phyloP scores from a whole-genome alignment of 2,329 filamentous ascomycete species.

The Periconia macrospinosa region DNA sequence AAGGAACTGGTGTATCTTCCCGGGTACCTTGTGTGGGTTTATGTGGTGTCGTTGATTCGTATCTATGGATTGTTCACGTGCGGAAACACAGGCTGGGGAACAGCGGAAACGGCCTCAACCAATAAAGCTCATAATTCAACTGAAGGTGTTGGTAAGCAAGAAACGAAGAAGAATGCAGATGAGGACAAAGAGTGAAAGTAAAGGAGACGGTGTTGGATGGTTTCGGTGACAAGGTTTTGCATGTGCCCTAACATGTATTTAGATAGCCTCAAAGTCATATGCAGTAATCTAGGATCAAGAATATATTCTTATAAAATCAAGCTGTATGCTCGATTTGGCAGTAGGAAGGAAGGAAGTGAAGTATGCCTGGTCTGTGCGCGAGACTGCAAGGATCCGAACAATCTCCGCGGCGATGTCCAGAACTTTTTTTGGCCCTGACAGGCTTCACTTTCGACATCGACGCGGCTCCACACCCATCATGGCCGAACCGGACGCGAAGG shows the following conservation, averaged over 20 bases:
- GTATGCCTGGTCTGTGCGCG: too few species aligned
- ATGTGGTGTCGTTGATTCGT: conserved; percentile 62
- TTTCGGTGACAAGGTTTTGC: too few species aligned
- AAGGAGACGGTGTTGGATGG: too few species aligned
- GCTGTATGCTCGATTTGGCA: too few species aligned
- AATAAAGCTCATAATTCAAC: background rate
- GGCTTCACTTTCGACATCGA: background rate
- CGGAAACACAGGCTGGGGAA: conserved; percentile 19
- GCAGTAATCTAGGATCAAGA: too few species aligned
- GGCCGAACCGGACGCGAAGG: conserved; percentile 36
- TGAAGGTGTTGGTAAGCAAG: too few species aligned
- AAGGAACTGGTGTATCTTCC: conserved; percentile 56
- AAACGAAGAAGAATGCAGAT: too few species aligned
- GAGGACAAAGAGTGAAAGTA: too few species aligned
- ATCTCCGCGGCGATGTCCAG: conserved; percentile 2
- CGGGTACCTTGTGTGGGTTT: conserved; percentile 57
- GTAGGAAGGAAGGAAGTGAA: too few species aligned
- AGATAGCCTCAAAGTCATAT: too few species aligned
- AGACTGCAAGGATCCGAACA: conserved; percentile 3
- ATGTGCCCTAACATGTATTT: too few species aligned
- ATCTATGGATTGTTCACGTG: conserved; percentile 56
- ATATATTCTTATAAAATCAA: too few species aligned
- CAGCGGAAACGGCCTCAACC: background rate
- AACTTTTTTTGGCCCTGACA: conserved; percentile 2
- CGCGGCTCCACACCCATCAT: conserved; percentile 21